Evolutionary conservation across 129 eudicot species (phyloP).

Genomic region (Flaveria brownii): DNA sequence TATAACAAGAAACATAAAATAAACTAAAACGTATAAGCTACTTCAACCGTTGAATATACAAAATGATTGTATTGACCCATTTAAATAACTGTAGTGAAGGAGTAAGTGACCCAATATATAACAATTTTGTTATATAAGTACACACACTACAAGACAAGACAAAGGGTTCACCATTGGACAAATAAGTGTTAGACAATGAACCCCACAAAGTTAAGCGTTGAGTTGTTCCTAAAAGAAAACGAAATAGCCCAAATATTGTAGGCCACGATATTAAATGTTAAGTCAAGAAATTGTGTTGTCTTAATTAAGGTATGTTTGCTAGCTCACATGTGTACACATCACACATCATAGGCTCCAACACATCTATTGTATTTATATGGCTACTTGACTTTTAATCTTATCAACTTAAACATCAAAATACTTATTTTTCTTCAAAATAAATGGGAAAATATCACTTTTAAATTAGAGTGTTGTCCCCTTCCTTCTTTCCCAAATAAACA

Average conservation of each 20-base stretch:
- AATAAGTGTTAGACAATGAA: conserved; percentile 13
- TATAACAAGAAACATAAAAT: no score
- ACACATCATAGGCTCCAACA: conserved; percentile 27
- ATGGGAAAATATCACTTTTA: not conserved
- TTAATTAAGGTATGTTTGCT: conserved; percentile 16
- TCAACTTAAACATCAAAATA: conserved; percentile 3
- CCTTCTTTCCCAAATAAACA: no score
- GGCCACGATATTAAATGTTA: conserved; percentile 20
- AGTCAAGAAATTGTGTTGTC: conserved; percentile 24
- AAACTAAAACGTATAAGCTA: no score
- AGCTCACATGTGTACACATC: conserved; percentile 31
- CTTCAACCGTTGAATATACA: no score
- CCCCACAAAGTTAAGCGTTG: conserved; percentile 26
- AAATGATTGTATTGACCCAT: no score
- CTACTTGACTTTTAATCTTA: conserved; percentile 30
- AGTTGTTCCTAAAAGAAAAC: conserved; percentile 28
- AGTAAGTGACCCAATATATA: no score
- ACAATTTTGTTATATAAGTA: no score
- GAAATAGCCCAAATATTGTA: conserved; percentile 25
- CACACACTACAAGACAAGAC: not conserved
- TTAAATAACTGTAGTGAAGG: no score
- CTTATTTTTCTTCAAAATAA: not conserved
- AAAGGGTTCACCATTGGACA: not conserved
- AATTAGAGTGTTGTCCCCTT: no score
- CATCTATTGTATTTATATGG: conserved; percentile 17